Base-by-base conservation (phyloP, 805 yeast genomes). In the Wickerhamomyces rabaulensis region DNA sequence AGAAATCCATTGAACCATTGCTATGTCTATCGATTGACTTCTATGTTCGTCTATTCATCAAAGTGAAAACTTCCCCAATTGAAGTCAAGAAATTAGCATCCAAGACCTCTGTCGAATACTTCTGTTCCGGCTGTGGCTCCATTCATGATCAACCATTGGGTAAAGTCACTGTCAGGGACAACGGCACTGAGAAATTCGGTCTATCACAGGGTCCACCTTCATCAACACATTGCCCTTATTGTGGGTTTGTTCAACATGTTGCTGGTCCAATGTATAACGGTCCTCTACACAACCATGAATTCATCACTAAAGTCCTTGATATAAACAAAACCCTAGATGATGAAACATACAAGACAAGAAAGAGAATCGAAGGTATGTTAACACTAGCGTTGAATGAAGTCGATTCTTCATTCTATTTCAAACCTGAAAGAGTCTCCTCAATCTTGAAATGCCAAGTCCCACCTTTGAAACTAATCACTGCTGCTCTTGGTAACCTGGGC, bases 221-320 rank as follows among this genome's bases (percentile, higher is more conserved):
- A 2, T 79, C 82, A 10, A 66, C 75, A 9, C 61, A 71, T 38
- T 94, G 99, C 67, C 60, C 72, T 23, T 82, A 73, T 63, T 94
- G 99, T 68, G 82, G 77, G 1, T 74, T 71, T 48, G 74, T 79
- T 2, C 78, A 79, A 63, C 95, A 87, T 61, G 62, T 94, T 31
- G 90, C 92, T 8, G 99, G 99, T 4, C 99, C 99, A 50, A 87
- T 94, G 96, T 94, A 96, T 87, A 90, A 82, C 10, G 95, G 90
- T 0, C 71, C 75, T 7, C 65, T 94, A 47, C 98, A 92, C 59
- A 76, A 84, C 59, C 61, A 64, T 22, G 79, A 75, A 17, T 94
- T 92, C 57, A 71, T 92, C 39, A 71, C 78, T 23, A 77, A 71
- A 53, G 74, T 91, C 40, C 71, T 88, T 45, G 70, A 73, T n/a